Evolutionary conservation across 1,284 basidiomycete species (phyloP).

Genomic region (Rhodotorula sp.): DNA sequence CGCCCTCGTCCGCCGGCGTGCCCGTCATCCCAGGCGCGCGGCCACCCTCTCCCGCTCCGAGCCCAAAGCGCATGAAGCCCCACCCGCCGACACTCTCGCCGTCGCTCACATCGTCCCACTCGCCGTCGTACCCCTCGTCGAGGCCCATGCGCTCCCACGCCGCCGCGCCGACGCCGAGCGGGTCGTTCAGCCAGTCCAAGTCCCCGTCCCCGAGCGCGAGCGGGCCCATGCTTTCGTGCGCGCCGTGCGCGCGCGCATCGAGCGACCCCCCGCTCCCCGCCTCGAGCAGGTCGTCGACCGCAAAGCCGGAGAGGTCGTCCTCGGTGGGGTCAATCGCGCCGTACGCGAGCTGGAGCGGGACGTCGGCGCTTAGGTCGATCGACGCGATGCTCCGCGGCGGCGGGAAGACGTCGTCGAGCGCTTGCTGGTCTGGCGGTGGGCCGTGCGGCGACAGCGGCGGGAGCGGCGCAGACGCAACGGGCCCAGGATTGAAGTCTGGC

Average conservation of each 20-base stretch:
- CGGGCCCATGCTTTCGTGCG: slow-evolving; percentile 2
- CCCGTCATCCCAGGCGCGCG: slow-evolving; percentile 40
- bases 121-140: slow-evolving; percentile 40
- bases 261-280: slow-evolving; percentile 11
- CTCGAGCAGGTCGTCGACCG: slow-evolving; percentile 37
- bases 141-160: slow-evolving; percentile 45
- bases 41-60: slow-evolving; percentile 21
- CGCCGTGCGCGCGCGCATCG: neutral
- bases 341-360: slow-evolving; percentile 32
- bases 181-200: slow-evolving; percentile 32
- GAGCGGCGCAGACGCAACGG: slow-evolving; percentile 26
- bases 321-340: slow-evolving; percentile 21
- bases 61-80: slow-evolving; percentile 39
- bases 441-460: slow-evolving; percentile 33
- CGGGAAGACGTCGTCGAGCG: slow-evolving; percentile 56
- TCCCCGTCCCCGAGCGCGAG: slow-evolving; percentile 12
- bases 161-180: slow-evolving; percentile 32
- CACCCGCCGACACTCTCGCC: slow-evolving; percentile 43
- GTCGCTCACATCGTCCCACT: slow-evolving; percentile 44
- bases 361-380: slow-evolving; percentile 45
- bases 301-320: slow-evolving; percentile 31
- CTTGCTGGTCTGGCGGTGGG: slow-evolving; percentile 42
- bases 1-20: slow-evolving; percentile 38
- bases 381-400: slow-evolving; percentile 51
- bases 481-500: slow-evolving; percentile 33